phyloP scores from a whole-genome alignment of 305 asterid genomes.

The Salvia sclarea region DNA sequence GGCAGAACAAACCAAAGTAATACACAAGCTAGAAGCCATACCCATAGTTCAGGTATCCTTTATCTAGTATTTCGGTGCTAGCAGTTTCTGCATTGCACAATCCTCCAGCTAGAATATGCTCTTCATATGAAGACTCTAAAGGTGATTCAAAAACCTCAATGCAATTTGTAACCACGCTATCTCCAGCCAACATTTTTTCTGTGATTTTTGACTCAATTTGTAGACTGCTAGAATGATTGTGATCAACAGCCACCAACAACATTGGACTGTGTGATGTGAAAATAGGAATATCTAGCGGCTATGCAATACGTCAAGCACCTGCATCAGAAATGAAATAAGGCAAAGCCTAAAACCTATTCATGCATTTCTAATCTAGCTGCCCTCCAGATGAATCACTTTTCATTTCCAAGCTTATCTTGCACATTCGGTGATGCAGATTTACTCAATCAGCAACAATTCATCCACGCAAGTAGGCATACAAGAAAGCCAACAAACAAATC shows the following conservation, averaged over 20 bases:
- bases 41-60: slow-evolving; percentile 73
- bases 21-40: slow-evolving; percentile 33
- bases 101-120: slow-evolving; percentile 35
- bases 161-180: slow-evolving; percentile 42
- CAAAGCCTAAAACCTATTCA: slow-evolving; percentile 47
- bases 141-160: slow-evolving; percentile 38
- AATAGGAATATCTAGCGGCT: slow-evolving; percentile 47
- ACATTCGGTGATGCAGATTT: slow-evolving; percentile 55
- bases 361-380: slow-evolving; percentile 48
- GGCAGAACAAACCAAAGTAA: slow-evolving; percentile 16
- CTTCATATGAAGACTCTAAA: slow-evolving; percentile 36
- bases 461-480: slow-evolving; percentile 51
- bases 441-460: slow-evolving; percentile 61
- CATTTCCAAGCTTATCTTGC: slow-evolving; percentile 54
- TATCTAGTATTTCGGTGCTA: slow-evolving; percentile 42
- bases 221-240: slow-evolving; percentile 39
- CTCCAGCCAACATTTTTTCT: slow-evolving; percentile 36
- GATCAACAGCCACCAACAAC: slow-evolving; percentile 52
- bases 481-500: slow-evolving; percentile 39
- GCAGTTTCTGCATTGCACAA: slow-evolving; percentile 43
- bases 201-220: slow-evolving; percentile 36
- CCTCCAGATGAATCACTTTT: slow-evolving; percentile 60
- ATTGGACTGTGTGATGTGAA: slow-evolving; percentile 38
- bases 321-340: slow-evolving; percentile 67
- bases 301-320: slow-evolving; percentile 47